Evolutionary conservation across 768 basidiomycete species (phyloP).

Genomic region (Mycena belliarum): DNA sequence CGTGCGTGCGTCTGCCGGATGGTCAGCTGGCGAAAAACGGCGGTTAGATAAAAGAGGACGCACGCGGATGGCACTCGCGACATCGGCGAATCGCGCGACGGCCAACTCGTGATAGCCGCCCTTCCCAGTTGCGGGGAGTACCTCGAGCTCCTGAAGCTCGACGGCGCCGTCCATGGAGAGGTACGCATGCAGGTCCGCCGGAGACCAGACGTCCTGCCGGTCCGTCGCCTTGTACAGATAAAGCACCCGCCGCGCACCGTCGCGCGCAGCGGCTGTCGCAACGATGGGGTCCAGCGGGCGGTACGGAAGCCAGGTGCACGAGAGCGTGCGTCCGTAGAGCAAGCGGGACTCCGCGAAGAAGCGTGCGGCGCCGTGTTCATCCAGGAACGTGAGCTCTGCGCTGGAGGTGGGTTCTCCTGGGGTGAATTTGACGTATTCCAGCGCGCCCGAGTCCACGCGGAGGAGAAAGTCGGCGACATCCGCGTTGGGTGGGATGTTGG

Average conservation of each 20-base stretch:
- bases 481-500: not conserved
- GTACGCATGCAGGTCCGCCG: not conserved
- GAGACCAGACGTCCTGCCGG: not conserved
- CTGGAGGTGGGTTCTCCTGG: too few relatives aligned
- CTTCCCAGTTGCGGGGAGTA: not conserved
- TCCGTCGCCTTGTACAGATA: not conserved
- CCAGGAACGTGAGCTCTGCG: not conserved
- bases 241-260: not conserved
- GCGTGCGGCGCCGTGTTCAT: not conserved
- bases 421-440: not conserved
- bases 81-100: not conserved
- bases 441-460: not conserved
- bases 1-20: not conserved
- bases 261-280: not conserved
- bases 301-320: not conserved
- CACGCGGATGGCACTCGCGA: not conserved
- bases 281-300: not conserved
- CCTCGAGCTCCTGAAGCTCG: not conserved
- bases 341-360: not conserved
- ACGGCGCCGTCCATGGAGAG: not conserved
- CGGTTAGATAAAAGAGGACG: not conserved
- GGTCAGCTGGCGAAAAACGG: not conserved
- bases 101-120: not conserved
- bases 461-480: not conserved
- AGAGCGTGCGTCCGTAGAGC: not conserved